Evolutionary conservation across 2,329 filamentous ascomycete species (phyloP).

Genomic region (Fusarium mundagurra): DNA sequence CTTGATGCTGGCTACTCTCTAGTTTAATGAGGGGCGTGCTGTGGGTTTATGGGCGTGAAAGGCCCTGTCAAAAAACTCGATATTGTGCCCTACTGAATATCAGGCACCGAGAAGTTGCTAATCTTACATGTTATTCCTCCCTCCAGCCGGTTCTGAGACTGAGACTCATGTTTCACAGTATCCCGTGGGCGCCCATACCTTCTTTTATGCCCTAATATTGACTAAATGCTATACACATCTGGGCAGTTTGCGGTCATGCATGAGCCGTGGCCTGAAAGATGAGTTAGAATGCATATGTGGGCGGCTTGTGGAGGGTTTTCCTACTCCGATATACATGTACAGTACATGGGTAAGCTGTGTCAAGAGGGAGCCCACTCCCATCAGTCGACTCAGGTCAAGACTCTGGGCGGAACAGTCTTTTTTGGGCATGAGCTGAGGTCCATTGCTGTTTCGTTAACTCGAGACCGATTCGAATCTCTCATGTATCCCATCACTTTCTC

Average conservation of each 20-base stretch:
- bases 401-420: conserved; percentile 1
- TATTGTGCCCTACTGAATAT: conserved; percentile 27
- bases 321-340: conserved; percentile 15
- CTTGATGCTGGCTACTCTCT: conserved; percentile 31
- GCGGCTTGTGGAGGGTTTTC: conserved; percentile 30
- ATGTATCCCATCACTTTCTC: background rate
- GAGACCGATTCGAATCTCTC: background rate
- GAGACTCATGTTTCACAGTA: conserved; percentile 32
- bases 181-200: background rate
- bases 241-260: conserved; percentile 7
- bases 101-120: conserved; percentile 30
- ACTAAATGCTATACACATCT: background rate
- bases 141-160: conserved; percentile 20
- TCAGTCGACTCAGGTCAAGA: conserved; percentile 18
- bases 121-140: background rate
- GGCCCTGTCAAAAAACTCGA: conserved; percentile 24
- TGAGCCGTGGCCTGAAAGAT: conserved; percentile 32
- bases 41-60: conserved; percentile 30
- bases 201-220: conserved; percentile 6
- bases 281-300: conserved; percentile 33
- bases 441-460: background rate
- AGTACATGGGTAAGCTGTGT: conserved; percentile 7
- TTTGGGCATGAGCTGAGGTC: background rate
- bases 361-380: conserved; percentile 27
- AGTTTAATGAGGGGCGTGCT: conserved; percentile 37